Evolutionary conservation across 2,329 filamentous ascomycete species (phyloP).

Genomic region (Scedosporium dehoogii): DNA sequence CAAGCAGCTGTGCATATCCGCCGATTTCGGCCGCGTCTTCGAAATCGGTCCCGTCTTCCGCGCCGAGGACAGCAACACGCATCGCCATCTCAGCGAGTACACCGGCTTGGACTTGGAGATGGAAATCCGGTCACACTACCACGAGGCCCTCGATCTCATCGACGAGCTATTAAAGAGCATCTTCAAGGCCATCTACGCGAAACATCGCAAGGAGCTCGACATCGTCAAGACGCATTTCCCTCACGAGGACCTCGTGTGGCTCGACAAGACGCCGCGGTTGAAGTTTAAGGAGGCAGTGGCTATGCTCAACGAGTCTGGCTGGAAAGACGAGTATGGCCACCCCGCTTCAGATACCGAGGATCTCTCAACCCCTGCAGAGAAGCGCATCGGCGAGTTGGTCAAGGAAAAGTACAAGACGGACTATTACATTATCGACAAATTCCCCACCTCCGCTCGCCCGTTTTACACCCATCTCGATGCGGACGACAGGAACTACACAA

Average conservation of each 20-base stretch:
- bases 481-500: constrained; percentile 62
- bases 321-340: constrained; percentile 62
- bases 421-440: constrained; percentile 92
- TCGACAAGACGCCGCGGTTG: constrained; percentile 75
- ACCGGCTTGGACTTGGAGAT: constrained; percentile 90
- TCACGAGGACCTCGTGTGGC: constrained; percentile 75
- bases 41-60: constrained; percentile 87
- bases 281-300: constrained; percentile 70
- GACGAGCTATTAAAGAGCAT: constrained; percentile 76
- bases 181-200: constrained; percentile 27
- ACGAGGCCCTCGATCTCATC: constrained; percentile 72
- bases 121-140: constrained; percentile 80
- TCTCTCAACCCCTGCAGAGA: constrained; percentile 76
- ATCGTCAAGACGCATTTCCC: constrained; percentile 76
- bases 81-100: constrained; percentile 88
- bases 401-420: constrained; percentile 82
- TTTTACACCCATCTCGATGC: constrained; percentile 88
- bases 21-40: constrained; percentile 82
- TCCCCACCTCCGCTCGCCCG: constrained; percentile 71
- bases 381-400: constrained; percentile 72
- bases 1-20: constrained; percentile 86
- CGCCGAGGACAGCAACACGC: constrained; percentile 91
- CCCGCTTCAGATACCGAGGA: constrained; percentile 65
- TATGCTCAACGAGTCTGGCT: constrained; percentile 70
- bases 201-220: constrained; percentile 55